phyloP scores from a whole-genome alignment of 2,329 filamentous ascomycete species.

The Cadophora malorum region DNA sequence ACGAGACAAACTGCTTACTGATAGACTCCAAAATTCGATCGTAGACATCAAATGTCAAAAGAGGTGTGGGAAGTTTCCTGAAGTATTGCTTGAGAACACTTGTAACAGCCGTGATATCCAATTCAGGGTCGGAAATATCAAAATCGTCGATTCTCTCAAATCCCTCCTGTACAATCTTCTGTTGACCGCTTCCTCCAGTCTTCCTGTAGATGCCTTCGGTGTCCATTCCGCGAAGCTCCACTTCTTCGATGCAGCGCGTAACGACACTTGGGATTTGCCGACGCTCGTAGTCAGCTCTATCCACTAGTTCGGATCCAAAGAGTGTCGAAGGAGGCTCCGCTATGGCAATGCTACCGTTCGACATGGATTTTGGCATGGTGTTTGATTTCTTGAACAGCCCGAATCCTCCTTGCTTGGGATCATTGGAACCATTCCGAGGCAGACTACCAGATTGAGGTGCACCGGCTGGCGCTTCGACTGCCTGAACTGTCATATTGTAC shows the following conservation, averaged over 20 bases:
- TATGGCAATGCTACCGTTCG: conserved; percentile 47
- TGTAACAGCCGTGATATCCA: conserved; percentile 96
- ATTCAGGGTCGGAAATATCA: conserved; percentile 90
- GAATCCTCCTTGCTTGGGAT: conserved; percentile 56
- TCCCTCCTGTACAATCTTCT: conserved; percentile 87
- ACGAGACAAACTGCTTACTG: conserved; percentile 56
- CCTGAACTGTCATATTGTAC: conserved; percentile 70
- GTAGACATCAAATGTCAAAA: conserved; percentile 93
- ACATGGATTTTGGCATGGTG: conserved; percentile 57
- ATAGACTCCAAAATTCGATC: conserved; percentile 85
- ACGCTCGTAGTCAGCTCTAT: conserved; percentile 86
- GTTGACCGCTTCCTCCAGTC: conserved; percentile 89
- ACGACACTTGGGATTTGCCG: conserved; percentile 90
- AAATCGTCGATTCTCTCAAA: conserved; percentile 87
- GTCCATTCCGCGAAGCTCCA: conserved; percentile 95
- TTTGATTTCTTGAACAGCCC: conserved; percentile 67
- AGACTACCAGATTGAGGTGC: conserved; percentile 32
- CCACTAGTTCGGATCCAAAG: conserved; percentile 88
- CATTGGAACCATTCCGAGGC: conserved; percentile 39
- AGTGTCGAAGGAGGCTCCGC: conserved; percentile 65
- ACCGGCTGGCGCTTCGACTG: conserved; percentile 54
- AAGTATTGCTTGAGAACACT: conserved; percentile 98
- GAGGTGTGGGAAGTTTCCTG: conserved; percentile 84
- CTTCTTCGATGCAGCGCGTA: conserved; percentile 93
- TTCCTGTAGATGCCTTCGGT: conserved; percentile 98